A percentile compares a stretch with the other conserved stretches of the same genome.
Conservation (phyloP, 768 basidiomycete species). For the Cyathus striatus region DNA sequence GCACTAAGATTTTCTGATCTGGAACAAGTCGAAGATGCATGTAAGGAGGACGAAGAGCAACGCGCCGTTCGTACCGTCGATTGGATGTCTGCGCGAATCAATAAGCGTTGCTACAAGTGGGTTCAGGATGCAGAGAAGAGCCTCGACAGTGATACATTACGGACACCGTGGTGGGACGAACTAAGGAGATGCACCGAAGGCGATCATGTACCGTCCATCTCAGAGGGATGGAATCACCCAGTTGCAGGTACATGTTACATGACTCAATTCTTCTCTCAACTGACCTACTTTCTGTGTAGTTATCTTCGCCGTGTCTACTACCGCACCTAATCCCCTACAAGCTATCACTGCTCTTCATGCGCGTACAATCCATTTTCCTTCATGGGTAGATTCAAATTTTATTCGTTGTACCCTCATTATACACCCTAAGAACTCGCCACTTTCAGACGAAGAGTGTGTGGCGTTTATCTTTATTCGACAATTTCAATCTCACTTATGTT, state of each 20-base stretch:
- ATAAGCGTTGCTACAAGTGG: constrained; percentile 62
- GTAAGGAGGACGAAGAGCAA: constrained; percentile 73
- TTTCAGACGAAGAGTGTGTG: constrained; percentile 73
- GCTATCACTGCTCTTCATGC: constrained; percentile 74
- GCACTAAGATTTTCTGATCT: constrained; percentile 77
- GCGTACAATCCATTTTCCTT: constrained; percentile 59
- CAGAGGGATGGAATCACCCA: constrained; percentile 87
- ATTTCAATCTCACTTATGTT: constrained; percentile 4
- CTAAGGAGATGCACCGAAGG: constrained; percentile 72
- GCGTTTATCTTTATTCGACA: constrained; percentile 3
- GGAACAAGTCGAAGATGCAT: constrained; percentile 64
- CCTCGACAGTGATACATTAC: constrained; percentile 29
- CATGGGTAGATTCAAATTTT: constrained; percentile 75
- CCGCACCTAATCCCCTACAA: constrained; percentile 76
- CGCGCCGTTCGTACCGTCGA: constrained; percentile 79
- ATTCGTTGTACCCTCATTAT: constrained; percentile 75
- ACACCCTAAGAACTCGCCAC: constrained; percentile 62
- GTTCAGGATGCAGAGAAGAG: constrained; percentile 56
- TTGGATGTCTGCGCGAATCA: constrained; percentile 77
- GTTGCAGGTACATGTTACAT: constrained; percentile 58
- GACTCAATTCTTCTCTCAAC: constrained; percentile 3
- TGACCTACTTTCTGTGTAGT: constrained; percentile 37
- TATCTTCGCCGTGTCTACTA: constrained; percentile 77
- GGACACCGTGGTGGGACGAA: constrained; percentile 89
- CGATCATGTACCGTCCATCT: constrained; percentile 64